Evolutionary conservation across 805 yeast genomes (phyloP), one percentile per base, ranked within the genome.

Genomic region (Cyberlindnera xylosilytica): DNA sequence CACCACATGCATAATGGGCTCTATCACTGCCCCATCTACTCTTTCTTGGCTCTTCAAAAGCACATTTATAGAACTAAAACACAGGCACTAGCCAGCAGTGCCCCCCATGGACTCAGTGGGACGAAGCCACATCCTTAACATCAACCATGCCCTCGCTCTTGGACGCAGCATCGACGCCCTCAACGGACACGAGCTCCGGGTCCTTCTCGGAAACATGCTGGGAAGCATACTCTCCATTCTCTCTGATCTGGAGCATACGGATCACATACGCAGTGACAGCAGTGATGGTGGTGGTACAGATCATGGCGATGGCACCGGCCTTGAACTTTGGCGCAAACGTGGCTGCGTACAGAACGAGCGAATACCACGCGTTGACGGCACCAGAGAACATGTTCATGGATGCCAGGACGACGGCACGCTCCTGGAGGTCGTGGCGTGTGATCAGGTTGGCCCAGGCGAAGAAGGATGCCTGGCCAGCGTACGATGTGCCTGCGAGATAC

Each of bases 281-380:
- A 41, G 76, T 68, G 1, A 68, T 57, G 3, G 68, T 41, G 1
- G 75, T 64, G 1, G 84, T 78, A 4, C 74, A 77, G 41, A 79
- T 54, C 72, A 79, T 71, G 0, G 84, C 82, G 50, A 70, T 76
- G 41, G 78, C 70, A 16, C 83, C 84, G 32, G 69, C 72, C 39
- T 60, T 63, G 47, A 73, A 78, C 32, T 63, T 57, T 4, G 83
- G 83, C 1, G 69, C 81, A 36, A 69, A 68, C 5, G 69, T 60
- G 3, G 82, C 81, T 18, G 70, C 59, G 51, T 66, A 79, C 56
- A 79, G 76, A 2, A 79, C 38, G 11, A 79, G 44, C 1, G 78
- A 68, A 82, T 83, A 78, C 83, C 83, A 79, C 1, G 83, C 81
- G 56, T 78, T 79, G 12, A 78, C 76, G 3, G 81, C 81, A 54